Conservation (phyloP, 2,329 filamentous ascomycete genomes). For the Seiridium cupressi region DNA sequence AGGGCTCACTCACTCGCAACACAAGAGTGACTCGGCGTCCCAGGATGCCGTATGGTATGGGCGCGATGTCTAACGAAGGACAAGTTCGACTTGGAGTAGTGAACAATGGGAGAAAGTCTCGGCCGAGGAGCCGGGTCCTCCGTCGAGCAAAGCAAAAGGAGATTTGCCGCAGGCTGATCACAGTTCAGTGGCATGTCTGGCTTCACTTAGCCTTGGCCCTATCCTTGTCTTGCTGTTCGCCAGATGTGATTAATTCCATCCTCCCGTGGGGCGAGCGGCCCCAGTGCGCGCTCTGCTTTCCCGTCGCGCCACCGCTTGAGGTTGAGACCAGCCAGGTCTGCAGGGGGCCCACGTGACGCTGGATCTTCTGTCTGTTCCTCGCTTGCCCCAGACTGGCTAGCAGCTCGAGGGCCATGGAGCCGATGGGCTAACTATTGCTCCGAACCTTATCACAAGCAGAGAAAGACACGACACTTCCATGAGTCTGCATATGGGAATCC, state of each 20-base stretch:
- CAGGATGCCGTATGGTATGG: not conserved
- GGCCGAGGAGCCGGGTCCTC: no score
- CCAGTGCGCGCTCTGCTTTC: not conserved
- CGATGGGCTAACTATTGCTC: not conserved
- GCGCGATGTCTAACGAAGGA: not conserved
- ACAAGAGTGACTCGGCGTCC: not conserved
- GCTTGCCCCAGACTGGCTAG: not conserved
- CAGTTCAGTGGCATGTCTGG: not conserved
- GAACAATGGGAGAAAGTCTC: no score
- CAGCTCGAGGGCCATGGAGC: not conserved
- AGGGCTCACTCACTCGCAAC: not conserved
- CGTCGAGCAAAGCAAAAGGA: not conserved
- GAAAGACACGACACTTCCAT: not conserved
- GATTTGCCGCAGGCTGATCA: not conserved
- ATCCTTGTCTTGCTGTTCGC: not conserved
- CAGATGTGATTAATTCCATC: not conserved
- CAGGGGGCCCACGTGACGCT: not conserved
- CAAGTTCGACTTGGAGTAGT: not conserved
- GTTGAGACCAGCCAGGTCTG: not conserved
- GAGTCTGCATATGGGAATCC: no score
- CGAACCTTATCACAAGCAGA: not conserved
- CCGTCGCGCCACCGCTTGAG: not conserved
- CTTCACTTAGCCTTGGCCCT: not conserved
- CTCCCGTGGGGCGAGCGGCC: not conserved
- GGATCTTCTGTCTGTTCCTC: not conserved